Evolutionary conservation across 1,284 basidiomycete species (phyloP), one percentile per base, ranked within the genome.

Genomic region (Naganishia albida): DNA sequence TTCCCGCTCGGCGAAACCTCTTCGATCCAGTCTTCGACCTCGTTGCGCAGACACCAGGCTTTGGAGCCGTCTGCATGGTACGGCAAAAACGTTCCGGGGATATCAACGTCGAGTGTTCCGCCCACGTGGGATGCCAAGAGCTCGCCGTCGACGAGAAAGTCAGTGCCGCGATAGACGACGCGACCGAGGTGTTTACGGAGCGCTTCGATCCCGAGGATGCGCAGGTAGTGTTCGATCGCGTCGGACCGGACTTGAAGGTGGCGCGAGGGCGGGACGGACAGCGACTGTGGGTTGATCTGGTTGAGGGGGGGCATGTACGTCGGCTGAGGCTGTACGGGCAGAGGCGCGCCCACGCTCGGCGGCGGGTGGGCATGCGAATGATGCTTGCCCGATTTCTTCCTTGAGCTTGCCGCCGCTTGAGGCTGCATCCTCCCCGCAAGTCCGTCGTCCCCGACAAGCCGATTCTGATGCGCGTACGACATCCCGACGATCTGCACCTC

Each of bases 41-140:
- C 78, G 16, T 77, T 75, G 46, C 75, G 66, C 2, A 80, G 67
- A 50, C 70, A 72, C 75, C 76, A 78, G 2, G 68, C 68, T 20
- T 62, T 63, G 38, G 26, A 34, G 10, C 60, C 42, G 18, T 55
- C 51, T 28, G 46, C 18, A 23, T 49, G 56, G 43, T 40, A 26
- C 10, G 63, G 50, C 25, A 68, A 46, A 23, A 55, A 68, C 16
- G 38, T 48, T 1, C 63, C 67, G 4, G 67, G 67, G 23, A 68
- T 65, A 16, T 62, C 51, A 40, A 68, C 49, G 18, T 68, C 63
- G 30, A 68, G 40, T 1, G 64, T 63, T 2, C 54, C 63, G 26
- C 67, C 67, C 12, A 68, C 59, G 15, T 63, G 52, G 28, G 40
- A 26, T 15, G 57, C 59, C n/a, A 68, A 34, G 1, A 65, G 28